Evolutionary conservation across 345 rosid species (phyloP).

Genomic region (Bruguiera parviflora): DNA sequence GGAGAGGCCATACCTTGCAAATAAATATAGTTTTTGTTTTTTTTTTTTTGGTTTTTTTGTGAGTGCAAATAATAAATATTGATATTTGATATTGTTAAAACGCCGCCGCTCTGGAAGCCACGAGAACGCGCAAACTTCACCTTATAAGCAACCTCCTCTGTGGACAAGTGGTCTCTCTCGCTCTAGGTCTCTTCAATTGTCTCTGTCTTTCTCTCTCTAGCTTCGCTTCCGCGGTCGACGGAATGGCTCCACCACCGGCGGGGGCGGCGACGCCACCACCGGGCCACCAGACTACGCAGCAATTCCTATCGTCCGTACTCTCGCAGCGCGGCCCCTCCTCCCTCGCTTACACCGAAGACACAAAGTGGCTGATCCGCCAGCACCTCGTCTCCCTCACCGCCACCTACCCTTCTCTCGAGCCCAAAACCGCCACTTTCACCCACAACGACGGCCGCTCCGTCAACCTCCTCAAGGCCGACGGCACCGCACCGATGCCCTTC

Average conservation of each 20-base stretch:
- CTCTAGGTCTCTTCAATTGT: no score
- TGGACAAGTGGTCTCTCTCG: no score
- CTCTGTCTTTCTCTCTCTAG: not conserved
- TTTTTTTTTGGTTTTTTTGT: no score
- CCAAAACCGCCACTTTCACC: conserved; percentile 81
- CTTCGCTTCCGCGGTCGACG: not conserved
- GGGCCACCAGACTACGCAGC: conserved; percentile 58
- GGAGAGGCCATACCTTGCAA: no score
- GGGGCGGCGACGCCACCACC: conserved; percentile 1
- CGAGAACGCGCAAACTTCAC: no score
- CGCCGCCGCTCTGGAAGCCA: no score
- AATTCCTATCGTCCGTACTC: conserved; percentile 75
- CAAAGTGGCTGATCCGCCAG: conserved; percentile 87
- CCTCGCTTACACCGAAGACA: conserved; percentile 71
- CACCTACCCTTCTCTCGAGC: conserved; percentile 60
- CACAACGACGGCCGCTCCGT: conserved; percentile 97
- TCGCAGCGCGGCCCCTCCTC: conserved; percentile 80
- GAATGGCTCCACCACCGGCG: conserved; percentile 7
- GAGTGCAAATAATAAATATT: no score
- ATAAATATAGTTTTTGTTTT: no score
- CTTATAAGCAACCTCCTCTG: no score
- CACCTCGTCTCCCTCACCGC: conserved; percentile 66
- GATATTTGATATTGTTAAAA: no score
- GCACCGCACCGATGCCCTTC: conserved; percentile 77
- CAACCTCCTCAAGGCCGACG: conserved; percentile 86